These are phyloP conservation scores for Telfairia occidentalis DNA, from an alignment of 331 rosid genomes.

Conservation along the genomic window DNA sequence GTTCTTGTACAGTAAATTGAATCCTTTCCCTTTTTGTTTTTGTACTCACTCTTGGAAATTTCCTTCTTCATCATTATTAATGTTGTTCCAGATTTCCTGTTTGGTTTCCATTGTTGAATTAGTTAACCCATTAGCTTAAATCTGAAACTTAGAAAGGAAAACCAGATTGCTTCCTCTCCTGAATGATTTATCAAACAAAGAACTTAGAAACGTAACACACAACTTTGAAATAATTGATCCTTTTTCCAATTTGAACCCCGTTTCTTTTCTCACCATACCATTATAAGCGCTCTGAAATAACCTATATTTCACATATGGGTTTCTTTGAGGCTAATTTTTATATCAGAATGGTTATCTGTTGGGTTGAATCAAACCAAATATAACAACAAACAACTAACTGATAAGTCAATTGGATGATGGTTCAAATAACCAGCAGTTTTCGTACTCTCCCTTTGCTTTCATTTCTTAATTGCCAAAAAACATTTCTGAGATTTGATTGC, in stretches of 20 bases:
- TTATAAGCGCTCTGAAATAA: neutral
- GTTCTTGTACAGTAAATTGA: slow-evolving; percentile 81
- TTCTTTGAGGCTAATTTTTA: neutral
- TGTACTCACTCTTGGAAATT: slow-evolving; percentile 20
- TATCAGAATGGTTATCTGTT: neutral
- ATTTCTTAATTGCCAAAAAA: neutral
- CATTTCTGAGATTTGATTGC: neutral
- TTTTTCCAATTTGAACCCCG: neutral
- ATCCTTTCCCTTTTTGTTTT: slow-evolving; percentile 2
- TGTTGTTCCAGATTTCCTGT: slow-evolving; percentile 24
- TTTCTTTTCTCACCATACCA: neutral
- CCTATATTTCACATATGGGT: neutral
- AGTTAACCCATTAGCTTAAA: neutral
- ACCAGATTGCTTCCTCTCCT: neutral
- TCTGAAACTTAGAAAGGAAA: neutral
- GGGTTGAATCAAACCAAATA: neutral
- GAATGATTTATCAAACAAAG: neutral
- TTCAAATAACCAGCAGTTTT: neutral
- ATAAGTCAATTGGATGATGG: neutral
- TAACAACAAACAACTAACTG: too few species aligned
- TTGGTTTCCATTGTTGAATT: slow-evolving; percentile 7
- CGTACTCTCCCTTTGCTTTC: neutral
- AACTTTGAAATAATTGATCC: neutral
- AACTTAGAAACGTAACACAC: neutral
- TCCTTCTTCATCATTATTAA: slow-evolving; percentile 26